Percentiles rank a stretch among this genome's conserved stretches.
phyloP scores from a whole-genome alignment of 164 flowering plant genomes.

The Vitis cinerea region DNA sequence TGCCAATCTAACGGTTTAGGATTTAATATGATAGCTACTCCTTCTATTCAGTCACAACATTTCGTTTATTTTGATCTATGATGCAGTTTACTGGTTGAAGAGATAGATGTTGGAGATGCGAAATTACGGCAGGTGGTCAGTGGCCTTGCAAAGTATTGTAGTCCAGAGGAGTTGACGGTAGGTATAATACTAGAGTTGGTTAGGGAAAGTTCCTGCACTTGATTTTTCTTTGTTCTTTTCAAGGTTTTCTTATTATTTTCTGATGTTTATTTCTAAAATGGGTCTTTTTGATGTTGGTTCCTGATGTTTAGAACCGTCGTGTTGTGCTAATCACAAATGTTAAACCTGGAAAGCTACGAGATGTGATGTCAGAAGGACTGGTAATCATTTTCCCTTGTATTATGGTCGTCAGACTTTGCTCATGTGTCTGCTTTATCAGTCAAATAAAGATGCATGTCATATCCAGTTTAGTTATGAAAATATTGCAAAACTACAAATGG shows the following conservation, averaged over 20 bases:
- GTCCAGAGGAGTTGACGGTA: slow-evolving; percentile 79
- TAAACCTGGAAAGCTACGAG: slow-evolving; percentile 94
- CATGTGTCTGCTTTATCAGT: not conserved
- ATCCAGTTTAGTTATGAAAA: not conserved
- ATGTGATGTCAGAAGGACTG: slow-evolving; percentile 91
- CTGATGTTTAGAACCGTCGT: slow-evolving; percentile 64
- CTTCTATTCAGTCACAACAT: not conserved
- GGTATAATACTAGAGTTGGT: slow-evolving; percentile 9
- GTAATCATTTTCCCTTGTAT: slow-evolving; percentile 36
- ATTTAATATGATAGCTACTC: not conserved
- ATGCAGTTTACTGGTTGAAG: slow-evolving; percentile 90
- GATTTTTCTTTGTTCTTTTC: not conserved
- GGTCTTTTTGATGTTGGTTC: slow-evolving; percentile 1
- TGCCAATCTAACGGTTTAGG: not conserved
- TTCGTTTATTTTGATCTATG: slow-evolving; percentile 8
- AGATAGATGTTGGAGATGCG: slow-evolving; percentile 89
- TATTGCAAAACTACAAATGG: no score
- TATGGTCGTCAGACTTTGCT: not conserved
- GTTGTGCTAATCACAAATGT: slow-evolving; percentile 90
- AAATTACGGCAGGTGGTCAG: slow-evolving; percentile 91
- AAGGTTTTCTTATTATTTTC: not conserved
- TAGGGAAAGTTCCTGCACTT: not conserved
- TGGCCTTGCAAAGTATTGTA: slow-evolving; percentile 87
- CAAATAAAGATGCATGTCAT: slow-evolving; percentile 2
- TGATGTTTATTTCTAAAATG: slow-evolving; percentile 11